Base-by-base conservation (phyloP, 345 rosid genomes). In the Camelina sativa region DNA sequence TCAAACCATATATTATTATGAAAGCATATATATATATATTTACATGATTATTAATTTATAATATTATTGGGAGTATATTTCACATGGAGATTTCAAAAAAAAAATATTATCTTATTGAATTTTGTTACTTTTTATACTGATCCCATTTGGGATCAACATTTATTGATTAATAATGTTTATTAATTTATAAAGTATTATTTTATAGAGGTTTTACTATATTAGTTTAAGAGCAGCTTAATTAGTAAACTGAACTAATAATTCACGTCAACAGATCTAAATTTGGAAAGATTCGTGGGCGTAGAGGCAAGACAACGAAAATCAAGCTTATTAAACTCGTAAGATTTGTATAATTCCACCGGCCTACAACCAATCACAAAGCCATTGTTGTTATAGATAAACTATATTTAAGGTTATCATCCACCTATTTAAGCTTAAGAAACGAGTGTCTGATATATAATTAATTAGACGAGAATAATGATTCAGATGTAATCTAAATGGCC, bases 311-410 rank as follows among this genome's bases (percentile, higher is more conserved):
- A 77, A 59, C 76, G 68, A 50, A 53, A 58, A 38, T 38, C 19
- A 50, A 71, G 57, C 56, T 65, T 71, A 77, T 65, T 77, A 65
- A 77, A 77, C 35, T 58, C 72, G 17, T 46, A 15, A 40, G 76
- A 71, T 65, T 77, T 57, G 32, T 71, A 65, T 65, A 57, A 71
- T 55, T 76, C 65, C 75, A 70, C 71, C 53, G 75, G 71, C 71
- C 57, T 55, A 28, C 71, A 62, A 76, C 80, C 38, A 77, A 71
- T 77, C 56, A 1, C 55, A 37, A 25, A 22, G n/a, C 71, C 8
- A 48, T 12, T 47, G 20, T 10, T 40, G 43, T 40, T 40, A 40
- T 3, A 40, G 43, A 40, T 40, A 40, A 11, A 40, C 4, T 40
- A 40, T 40, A 40, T 8, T 11, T 40, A 10, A 38, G 41, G 11